Percentiles rank a stretch among this genome's conserved stretches.
These are phyloP conservation scores for Populus tomentosa DNA, from an alignment of 441 rosid genomes.

Conservation along the genomic window DNA sequence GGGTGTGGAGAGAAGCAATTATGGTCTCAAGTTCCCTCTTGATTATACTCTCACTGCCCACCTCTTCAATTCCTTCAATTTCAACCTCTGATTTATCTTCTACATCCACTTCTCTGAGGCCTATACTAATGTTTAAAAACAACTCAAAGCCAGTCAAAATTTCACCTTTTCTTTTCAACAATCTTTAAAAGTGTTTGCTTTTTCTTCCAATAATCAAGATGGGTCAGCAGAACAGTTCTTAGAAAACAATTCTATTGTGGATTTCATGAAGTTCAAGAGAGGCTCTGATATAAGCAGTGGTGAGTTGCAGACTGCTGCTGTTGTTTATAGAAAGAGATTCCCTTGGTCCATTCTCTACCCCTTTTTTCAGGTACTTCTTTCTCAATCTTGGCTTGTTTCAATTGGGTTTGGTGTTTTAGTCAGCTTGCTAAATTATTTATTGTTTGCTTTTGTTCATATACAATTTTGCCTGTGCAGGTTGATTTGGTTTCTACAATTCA, in stretches of 20 bases:
- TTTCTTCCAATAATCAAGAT: slow-evolving; percentile 29
- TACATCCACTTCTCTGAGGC: slow-evolving; percentile 21
- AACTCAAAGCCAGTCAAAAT: slow-evolving; percentile 19
- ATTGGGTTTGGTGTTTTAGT: not conserved
- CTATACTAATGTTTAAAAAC: slow-evolving; percentile 7
- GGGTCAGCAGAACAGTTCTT: slow-evolving; percentile 49
- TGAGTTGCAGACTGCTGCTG: slow-evolving; percentile 81
- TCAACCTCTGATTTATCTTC: slow-evolving; percentile 24
- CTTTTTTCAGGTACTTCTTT: slow-evolving; percentile 51
- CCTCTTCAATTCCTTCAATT: slow-evolving; percentile 26
- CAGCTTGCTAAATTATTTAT: not conserved
- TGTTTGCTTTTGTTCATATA: not conserved
- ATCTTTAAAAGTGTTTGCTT: slow-evolving; percentile 17
- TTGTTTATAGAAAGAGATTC: slow-evolving; percentile 63
- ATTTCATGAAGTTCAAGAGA: slow-evolving; percentile 78
- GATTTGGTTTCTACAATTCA: slow-evolving; percentile 95
- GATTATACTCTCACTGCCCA: slow-evolving; percentile 31
- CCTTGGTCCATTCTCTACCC: slow-evolving; percentile 85
- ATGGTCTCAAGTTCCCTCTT: slow-evolving; percentile 9
- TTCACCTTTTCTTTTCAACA: slow-evolving; percentile 7
- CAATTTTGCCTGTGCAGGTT: slow-evolving; percentile 39
- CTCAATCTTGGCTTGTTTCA: not conserved
- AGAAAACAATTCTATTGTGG: slow-evolving; percentile 60
- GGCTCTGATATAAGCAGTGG: slow-evolving; percentile 36
- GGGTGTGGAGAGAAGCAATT: too few species aligned